Conservation (phyloP, 176 grass and related monocot species). For the Oryza longistaminata region DNA sequence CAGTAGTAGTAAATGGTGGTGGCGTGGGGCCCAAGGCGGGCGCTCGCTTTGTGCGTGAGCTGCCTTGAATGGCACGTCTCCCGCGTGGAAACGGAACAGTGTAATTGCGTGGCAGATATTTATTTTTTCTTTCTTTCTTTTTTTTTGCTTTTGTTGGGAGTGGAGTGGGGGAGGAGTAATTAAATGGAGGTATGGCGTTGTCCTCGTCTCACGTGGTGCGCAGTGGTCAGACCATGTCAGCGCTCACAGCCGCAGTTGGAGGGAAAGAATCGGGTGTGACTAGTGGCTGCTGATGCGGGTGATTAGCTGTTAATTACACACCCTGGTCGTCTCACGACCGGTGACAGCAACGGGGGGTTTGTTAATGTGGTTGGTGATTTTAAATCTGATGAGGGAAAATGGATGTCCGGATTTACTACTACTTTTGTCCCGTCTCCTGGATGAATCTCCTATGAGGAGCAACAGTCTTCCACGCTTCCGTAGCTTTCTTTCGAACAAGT, state of each 20-base stretch:
- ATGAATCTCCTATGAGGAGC: background rate
- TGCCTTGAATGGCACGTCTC: conserved; percentile 45
- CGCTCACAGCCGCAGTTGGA: background rate
- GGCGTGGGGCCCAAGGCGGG: conserved; percentile 17
- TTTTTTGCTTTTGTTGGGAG: background rate
- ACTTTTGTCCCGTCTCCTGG: background rate
- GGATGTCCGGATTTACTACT: background rate
- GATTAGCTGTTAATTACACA: background rate
- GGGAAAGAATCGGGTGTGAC: background rate
- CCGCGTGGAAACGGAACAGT: conserved; percentile 16
- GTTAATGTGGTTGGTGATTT: background rate
- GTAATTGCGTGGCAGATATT: conserved; percentile 4
- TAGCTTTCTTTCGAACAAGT: background rate
- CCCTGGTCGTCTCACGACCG: background rate
- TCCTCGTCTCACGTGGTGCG: background rate
- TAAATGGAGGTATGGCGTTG: background rate
- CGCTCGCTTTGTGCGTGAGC: conserved; percentile 21
- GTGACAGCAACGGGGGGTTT: background rate
- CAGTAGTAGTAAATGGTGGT: background rate
- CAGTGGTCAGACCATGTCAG: background rate
- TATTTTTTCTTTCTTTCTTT: background rate
- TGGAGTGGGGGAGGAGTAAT: background rate
- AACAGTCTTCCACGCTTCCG: background rate
- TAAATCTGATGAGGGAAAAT: background rate
- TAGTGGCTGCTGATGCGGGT: background rate